These are phyloP conservation scores for Mycena rebaudengoi DNA, from an alignment of 768 basidiomycete genomes.

Conservation along the genomic window DNA sequence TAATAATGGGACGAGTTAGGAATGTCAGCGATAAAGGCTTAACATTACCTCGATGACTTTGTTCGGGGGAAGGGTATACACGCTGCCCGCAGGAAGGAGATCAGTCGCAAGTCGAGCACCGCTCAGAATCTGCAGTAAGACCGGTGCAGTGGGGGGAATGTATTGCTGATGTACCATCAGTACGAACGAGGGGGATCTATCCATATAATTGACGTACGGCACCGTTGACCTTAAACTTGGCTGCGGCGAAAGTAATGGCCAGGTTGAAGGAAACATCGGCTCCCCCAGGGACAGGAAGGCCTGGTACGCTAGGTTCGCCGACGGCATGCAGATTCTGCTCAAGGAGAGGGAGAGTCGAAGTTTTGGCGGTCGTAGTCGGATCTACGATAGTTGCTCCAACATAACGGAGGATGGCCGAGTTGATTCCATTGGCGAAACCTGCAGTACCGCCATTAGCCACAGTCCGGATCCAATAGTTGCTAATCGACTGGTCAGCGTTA, in stretches of 20 bases:
- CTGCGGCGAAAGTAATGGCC: constrained; percentile 8
- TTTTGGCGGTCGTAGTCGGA: constrained; percentile 34
- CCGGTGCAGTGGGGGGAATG: neutral
- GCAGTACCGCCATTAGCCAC: constrained; percentile 37
- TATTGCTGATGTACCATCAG: neutral
- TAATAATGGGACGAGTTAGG: constrained; percentile 1
- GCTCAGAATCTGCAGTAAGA: constrained; percentile 30
- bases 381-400: constrained; percentile 37
- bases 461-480: constrained; percentile 52
- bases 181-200: too few species aligned
- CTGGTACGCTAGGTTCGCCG: constrained; percentile 36
- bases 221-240: neutral
- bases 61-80: constrained; percentile 11
- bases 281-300: constrained; percentile 41
- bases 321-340: constrained; percentile 39
- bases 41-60: constrained; percentile 5
- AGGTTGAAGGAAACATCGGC: constrained; percentile 47
- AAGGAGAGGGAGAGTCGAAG: constrained; percentile 30
- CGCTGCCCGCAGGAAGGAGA: constrained; percentile 32
- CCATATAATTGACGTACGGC: neutral
- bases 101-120: constrained; percentile 37
- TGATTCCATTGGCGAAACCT: constrained; percentile 41
- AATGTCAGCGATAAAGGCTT: neutral
- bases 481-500: constrained; percentile 45
- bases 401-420: constrained; percentile 55